These are phyloP conservation scores for Phytophthora ohioensis DNA, from an alignment of 352 stramenopile species.

Conservation along the genomic window DNA sequence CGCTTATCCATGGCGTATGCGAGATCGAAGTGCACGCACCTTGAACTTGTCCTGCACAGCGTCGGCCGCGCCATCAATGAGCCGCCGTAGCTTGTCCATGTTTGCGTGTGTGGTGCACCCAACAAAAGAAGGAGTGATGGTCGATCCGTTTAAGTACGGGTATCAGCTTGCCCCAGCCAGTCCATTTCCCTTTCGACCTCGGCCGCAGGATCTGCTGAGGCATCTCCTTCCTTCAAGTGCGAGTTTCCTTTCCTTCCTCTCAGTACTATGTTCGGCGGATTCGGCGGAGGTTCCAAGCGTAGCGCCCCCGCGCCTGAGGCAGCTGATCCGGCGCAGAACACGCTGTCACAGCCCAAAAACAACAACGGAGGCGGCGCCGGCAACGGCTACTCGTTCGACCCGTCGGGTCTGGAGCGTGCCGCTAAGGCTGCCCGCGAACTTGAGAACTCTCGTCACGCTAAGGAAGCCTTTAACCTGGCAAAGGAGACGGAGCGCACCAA, in stretches of 20 bases:
- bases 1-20: not conserved
- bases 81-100: slow-evolving; percentile 42
- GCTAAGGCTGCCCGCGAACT: slow-evolving; percentile 98
- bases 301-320: slow-evolving; percentile 41
- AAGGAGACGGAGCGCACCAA: slow-evolving; percentile 97
- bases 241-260: not conserved
- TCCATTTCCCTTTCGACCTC: slow-evolving; percentile 33
- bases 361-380: slow-evolving; percentile 23
- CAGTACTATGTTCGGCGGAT: slow-evolving; percentile 73
- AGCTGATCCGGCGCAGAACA: slow-evolving; percentile 35
- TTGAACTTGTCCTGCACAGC: slow-evolving; percentile 42
- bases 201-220: slow-evolving; percentile 19
- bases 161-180: slow-evolving; percentile 42
- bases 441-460: slow-evolving; percentile 94
- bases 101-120: slow-evolving; percentile 17
- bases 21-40: slow-evolving; percentile 11
- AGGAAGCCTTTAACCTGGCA: slow-evolving; percentile 95
- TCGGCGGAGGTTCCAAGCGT: slow-evolving; percentile 51
- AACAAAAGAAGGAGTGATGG: slow-evolving; percentile 25
- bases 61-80: slow-evolving; percentile 22
- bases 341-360: slow-evolving; percentile 49
- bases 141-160: slow-evolving; percentile 31
- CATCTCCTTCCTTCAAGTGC: slow-evolving; percentile 9
- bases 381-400: slow-evolving; percentile 94
- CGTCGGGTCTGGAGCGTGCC: slow-evolving; percentile 96